These are phyloP conservation scores for Euphrasia arctica DNA, from an alignment of 305 asterid species.

Conservation along the genomic window DNA sequence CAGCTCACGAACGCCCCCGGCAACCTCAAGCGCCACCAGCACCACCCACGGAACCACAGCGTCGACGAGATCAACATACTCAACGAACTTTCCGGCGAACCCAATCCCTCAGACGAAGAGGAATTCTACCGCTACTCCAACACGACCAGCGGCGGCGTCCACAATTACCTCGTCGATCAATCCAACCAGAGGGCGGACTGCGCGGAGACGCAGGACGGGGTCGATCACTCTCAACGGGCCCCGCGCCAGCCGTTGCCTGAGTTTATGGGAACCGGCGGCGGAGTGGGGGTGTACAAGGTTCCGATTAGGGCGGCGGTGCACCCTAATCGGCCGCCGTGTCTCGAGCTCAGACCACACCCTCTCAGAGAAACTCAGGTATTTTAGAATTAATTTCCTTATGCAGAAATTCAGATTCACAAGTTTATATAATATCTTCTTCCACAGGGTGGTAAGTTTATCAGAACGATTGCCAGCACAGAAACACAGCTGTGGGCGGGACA, in stretches of 20 bases:
- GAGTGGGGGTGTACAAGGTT: slow-evolving; percentile 64
- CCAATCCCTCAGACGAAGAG: slow-evolving; percentile 35
- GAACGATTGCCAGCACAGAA: slow-evolving; percentile 71
- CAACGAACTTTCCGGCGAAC: slow-evolving; percentile 3
- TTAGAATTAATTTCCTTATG: no score
- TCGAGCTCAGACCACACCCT: slow-evolving; percentile 86
- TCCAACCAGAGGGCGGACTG: slow-evolving; percentile 24
- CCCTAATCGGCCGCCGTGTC: slow-evolving; percentile 63
- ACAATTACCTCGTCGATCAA: slow-evolving; percentile 28
- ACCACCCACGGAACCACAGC: slow-evolving; percentile 68
- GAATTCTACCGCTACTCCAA: slow-evolving; percentile 41
- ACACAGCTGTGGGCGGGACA: slow-evolving; percentile 36
- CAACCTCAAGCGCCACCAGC: slow-evolving; percentile 40
- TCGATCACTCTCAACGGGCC: slow-evolving; percentile 24
- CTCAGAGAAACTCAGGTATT: slow-evolving; percentile 80
- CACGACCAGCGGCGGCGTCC: slow-evolving; percentile 23
- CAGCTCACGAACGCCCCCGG: slow-evolving; percentile 54
- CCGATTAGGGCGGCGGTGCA: slow-evolving; percentile 69
- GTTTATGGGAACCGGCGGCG: slow-evolving; percentile 65
- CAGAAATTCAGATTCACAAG: background rate
- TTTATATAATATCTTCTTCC: background rate
- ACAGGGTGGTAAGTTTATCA: slow-evolving; percentile 63
- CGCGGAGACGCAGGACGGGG: slow-evolving; percentile 17
- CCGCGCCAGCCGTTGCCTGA: slow-evolving; percentile 55
- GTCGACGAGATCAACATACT: slow-evolving; percentile 59